Evolutionary conservation across 2,329 filamentous ascomycete genomes (phyloP), one percentile per base, ranked within the genome.

Genomic region (Trichocomaceae sp.): DNA sequence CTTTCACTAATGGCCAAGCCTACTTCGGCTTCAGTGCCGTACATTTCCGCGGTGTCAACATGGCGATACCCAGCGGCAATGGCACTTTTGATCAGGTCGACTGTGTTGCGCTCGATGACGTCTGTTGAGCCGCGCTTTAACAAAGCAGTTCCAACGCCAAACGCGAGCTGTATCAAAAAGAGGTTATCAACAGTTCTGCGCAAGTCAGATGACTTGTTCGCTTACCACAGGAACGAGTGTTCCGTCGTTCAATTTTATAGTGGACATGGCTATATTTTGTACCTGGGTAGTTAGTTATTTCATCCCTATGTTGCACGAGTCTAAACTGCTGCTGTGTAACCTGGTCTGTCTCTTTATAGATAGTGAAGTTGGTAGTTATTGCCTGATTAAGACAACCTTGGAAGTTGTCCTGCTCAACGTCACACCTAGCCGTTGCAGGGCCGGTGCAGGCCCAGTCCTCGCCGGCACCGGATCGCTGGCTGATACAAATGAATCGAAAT

Each of bases 1-100:
- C 81, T 81, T 58, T 84, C 79, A 61, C 77, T 80, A 64, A 88
- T 82, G 19, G 82, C 85, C 59, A 77, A 71, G 6, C 83, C 86
- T 0, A 86, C 83, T 54, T 85, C 83, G 50, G 76, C 77, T 66
- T 87, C 84, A 55, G 85, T 88, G 53, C 77, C 75, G 64, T 86
- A 86, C 66, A 75, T 64, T 56, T 69, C 62, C 7, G 76, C 76
- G 0, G 75, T 77, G 59, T 80, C 79, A 54, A 82, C 79, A 60
- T 82, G 79, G 20, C 77, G 68, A 60, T 80, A 82, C n/a, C 79
- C 79, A 3, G 66, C 67, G 59, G 75, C 71, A 37, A 81, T 64
- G 2, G 75, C 75, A 65, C n/a, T 20, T 37, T 52, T 52, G 26
- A 42, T 23, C 9, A 31, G 15, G 12, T 52, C 37, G n/a, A 46